These are phyloP conservation scores for Cyberlindnera maritima DNA, from an alignment of 805 yeast genomes.

Conservation along the genomic window DNA sequence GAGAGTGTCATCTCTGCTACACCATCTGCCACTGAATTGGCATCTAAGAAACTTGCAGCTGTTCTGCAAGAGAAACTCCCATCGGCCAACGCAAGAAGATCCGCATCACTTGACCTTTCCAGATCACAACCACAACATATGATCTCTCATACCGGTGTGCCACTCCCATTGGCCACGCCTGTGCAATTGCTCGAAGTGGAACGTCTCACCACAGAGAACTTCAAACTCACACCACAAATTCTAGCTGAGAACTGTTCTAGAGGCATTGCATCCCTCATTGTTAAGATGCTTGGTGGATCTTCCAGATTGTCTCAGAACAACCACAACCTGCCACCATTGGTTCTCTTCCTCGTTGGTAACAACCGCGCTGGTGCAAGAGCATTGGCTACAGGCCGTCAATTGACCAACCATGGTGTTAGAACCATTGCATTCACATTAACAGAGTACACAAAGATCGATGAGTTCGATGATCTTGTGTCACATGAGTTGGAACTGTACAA, in stretches of 20 bases:
- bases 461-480: constrained; percentile 31
- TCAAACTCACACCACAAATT: constrained; percentile 42
- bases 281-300: constrained; percentile 66
- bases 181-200: constrained; percentile 79
- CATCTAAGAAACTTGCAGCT: constrained; percentile 10
- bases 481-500: constrained; percentile 55
- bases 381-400: constrained; percentile 74
- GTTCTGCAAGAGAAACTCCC: constrained; percentile 2
- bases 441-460: constrained; percentile 19
- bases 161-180: constrained; percentile 66
- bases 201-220: constrained; percentile 51
- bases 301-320: constrained; percentile 61
- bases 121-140: constrained; percentile 9
- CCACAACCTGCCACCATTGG: constrained; percentile 78
- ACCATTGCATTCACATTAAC: constrained; percentile 40
- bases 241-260: constrained; percentile 68
- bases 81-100: constrained; percentile 7
- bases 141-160: constrained; percentile 18
- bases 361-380: constrained; percentile 74
- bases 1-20: constrained; percentile 10
- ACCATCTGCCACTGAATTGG: constrained; percentile 11
- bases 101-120: constrained; percentile 10
- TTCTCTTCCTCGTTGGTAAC: constrained; percentile 69
- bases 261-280: constrained; percentile 57
- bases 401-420: constrained; percentile 69